phyloP scores from a whole-genome alignment of 495 filamentous ascomycete species.

The Amorphotheca resinae region DNA sequence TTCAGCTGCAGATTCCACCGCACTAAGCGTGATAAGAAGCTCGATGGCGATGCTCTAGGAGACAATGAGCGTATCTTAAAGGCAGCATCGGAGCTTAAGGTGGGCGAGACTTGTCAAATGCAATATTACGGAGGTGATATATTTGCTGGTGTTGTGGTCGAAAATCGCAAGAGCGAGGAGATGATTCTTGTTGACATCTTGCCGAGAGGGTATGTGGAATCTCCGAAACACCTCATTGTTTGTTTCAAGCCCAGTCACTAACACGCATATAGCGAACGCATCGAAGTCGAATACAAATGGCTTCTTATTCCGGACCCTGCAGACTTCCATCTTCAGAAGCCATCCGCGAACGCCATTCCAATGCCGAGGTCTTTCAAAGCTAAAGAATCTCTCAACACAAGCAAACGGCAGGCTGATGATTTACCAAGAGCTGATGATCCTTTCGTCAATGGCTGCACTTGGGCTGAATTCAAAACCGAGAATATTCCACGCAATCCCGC shows the following conservation, averaged over 20 bases:
- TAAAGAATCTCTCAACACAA: conserved; percentile 43
- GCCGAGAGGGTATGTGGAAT: conserved; percentile 55
- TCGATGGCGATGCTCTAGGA: conserved; percentile 53
- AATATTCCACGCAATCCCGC: conserved; percentile 34
- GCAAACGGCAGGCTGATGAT: conserved; percentile 42
- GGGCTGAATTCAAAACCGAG: conserved; percentile 70
- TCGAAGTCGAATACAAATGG: conserved; percentile 73
- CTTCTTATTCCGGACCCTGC: conserved; percentile 52
- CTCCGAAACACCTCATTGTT: too few relatives aligned
- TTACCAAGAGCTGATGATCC: conserved; percentile 54
- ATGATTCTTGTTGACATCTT: conserved; percentile 71
- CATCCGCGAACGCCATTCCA: conserved; percentile 43
- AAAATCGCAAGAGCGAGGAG: conserved; percentile 69
- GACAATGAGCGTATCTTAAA: conserved; percentile 56
- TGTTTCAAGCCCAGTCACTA: too few relatives aligned
- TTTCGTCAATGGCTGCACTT: conserved; percentile 54
- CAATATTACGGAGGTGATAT: conserved; percentile 78
- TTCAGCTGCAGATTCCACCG: conserved; percentile 91
- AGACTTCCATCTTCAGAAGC: conserved; percentile 50
- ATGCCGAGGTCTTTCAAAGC: conserved; percentile 42
- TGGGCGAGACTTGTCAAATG: conserved; percentile 73
- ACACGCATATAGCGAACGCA: conserved; percentile 32
- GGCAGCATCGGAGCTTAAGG: conserved; percentile 52
- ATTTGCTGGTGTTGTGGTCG: conserved; percentile 77
- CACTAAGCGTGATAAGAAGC: conserved; percentile 64